phyloP scores from a whole-genome alignment of 441 rosid species.

The Metrosideros polymorpha region DNA sequence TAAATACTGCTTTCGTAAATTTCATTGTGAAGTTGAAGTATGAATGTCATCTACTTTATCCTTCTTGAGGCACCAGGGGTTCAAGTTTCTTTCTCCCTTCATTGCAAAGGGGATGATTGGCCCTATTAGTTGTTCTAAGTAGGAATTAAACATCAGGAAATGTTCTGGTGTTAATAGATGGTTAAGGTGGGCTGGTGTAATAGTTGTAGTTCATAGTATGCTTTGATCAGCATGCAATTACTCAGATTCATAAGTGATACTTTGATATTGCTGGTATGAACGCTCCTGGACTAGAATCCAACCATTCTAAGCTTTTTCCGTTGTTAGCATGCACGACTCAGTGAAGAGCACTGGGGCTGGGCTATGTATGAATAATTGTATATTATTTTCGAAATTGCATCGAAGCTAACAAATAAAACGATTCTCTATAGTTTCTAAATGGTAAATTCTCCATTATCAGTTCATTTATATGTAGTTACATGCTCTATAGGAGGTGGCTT shows the following conservation, averaged over 20 bases:
- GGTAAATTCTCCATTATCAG: neutral
- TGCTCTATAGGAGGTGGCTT: conserved; percentile 73
- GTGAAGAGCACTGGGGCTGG: neutral
- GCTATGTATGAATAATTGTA: neutral
- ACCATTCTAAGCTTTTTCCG: neutral
- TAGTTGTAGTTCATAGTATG: neutral
- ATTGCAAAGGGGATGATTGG: neutral
- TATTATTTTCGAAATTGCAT: neutral
- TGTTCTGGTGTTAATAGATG: neutral
- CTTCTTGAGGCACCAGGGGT: neutral
- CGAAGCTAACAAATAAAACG: neutral
- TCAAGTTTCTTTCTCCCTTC: neutral
- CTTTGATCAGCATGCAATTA: neutral
- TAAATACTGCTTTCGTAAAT: neutral
- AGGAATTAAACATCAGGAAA: neutral
- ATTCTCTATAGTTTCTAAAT: neutral
- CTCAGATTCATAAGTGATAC: neutral
- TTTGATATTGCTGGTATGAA: neutral
- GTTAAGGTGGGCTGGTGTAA: neutral
- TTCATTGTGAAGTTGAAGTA: neutral
- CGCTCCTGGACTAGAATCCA: neutral
- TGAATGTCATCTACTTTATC: neutral
- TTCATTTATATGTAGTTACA: neutral
- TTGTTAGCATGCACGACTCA: neutral
- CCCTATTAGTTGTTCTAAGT: neutral